Base-by-base conservation (phyloP, 306 rosid genomes). In the Ormosia semicastrata region DNA sequence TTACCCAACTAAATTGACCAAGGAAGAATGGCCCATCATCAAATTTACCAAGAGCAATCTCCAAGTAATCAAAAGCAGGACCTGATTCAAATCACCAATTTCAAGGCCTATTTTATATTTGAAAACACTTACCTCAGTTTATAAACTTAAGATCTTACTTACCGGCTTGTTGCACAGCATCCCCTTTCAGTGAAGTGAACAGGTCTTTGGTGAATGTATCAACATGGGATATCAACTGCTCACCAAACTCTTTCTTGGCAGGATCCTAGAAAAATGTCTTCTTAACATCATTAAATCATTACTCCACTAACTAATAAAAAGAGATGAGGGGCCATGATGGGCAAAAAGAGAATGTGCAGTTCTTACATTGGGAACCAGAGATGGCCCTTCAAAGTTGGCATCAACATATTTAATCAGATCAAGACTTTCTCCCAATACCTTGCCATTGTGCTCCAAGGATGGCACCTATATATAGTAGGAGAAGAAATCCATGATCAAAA, bases 381-480 rank as follows among this genome's bases (percentile, higher is more conserved):
- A 81, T 13, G 85, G 37, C 40, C 90, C 90, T 63, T 81, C 86
- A 15, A 84, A 84, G 79, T 84, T 87, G 32, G 68, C 83, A 71
- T 95, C 93, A 4, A 93, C 1, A 83, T 93, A 95, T 80, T 93
- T 91, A 81, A 95, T 82, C 85, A 93, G 78, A 82, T 93, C 97
- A 83, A 95, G 93, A 84, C 97, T 93, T 84, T 95, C 98, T 72
- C 95, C 98, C 17, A 88, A 66, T 33, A 93, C 78, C 80, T 93
- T 88, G 9, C 94, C 93, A 79, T 93, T 89, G 88, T 91, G 98
- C 91, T 95, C 98, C 90, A 95, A 83, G 6, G 97, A 40, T 62
- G 98, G 97, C 66, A 94, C 97, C 97, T 94, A 66, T 44, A 29
- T 4, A 49, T 33, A 50, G 29, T 5, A 78, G 33, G 62, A 56